phyloP scores from a whole-genome alignment of 371 early-diverging fungal species.

The Mycotypha africana region DNA sequence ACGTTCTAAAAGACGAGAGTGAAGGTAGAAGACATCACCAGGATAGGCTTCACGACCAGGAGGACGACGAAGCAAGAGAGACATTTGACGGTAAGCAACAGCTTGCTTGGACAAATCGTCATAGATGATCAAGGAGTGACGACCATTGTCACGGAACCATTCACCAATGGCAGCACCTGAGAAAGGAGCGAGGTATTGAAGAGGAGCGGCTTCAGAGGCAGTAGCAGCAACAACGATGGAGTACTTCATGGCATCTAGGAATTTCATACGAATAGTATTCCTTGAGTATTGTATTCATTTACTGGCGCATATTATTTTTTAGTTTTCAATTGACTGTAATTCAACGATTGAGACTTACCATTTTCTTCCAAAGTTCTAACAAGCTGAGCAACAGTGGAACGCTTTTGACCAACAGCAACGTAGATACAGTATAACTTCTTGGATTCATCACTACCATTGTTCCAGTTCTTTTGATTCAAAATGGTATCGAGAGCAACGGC shows the following conservation, averaged over 20 bases:
- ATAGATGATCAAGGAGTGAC: conserved; percentile 89
- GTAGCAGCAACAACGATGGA: conserved; percentile 94
- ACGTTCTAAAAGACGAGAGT: conserved; percentile 96
- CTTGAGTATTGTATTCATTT: too few species aligned
- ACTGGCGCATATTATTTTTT: too few species aligned
- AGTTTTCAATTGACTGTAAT: background rate
- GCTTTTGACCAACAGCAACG: conserved; percentile 95
- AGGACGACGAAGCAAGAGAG: conserved; percentile 93
- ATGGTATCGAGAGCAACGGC: conserved; percentile 94
- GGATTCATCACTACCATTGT: conserved; percentile 40
- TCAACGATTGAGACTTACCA: too few species aligned
- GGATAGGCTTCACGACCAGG: conserved; percentile 98
- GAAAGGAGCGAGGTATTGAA: conserved; percentile 95
- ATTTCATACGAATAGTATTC: too few species aligned
- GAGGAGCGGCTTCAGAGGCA: conserved; percentile 91
- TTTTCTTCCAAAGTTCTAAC: conserved; percentile 92
- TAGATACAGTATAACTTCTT: conserved; percentile 87
- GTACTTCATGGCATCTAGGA: conserved; percentile 69
- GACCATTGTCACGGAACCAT: conserved; percentile 95
- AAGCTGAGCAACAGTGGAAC: conserved; percentile 95
- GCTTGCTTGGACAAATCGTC: conserved; percentile 97
- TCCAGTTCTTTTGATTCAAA: conserved; percentile 95
- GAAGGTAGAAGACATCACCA: conserved; percentile 96
- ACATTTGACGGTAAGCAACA: conserved; percentile 97
- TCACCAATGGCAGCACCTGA: conserved; percentile 91